Evolutionary conservation across 2,329 filamentous ascomycete species (phyloP), one percentile per base, ranked within the genome.

Genomic region (Cercospora sesami): DNA sequence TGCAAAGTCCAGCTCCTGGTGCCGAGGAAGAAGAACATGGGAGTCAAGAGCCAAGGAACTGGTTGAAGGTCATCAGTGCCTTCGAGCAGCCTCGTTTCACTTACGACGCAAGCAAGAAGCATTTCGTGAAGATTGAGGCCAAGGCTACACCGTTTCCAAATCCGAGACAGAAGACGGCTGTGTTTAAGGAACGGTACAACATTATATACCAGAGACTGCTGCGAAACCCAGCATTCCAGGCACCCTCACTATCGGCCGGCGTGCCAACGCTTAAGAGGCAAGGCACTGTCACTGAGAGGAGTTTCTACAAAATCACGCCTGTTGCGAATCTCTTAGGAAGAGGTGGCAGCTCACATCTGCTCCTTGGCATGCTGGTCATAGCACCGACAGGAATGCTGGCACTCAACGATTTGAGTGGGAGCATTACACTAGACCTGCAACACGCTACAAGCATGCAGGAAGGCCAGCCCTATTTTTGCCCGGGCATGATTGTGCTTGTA

Each of bases 401-500:
- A 2, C 86, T 99, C 23, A 92, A 90, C 72, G 95, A 99, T 76
- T 81, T 95, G 31, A 94, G 93, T 0, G 95, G 94, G 18, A 94
- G 91, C 63, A 96, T 99, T 74, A 85, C 88, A 2, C 83, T 99
- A 1, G 93, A 98, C 73, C 81, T 98, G 10, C 86, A 89, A 21
- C 91, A 94, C 75, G 92, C 94, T 0, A 88, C 89, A 23, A 88
- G 91, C 14, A 90, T 97, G 65, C 94, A 94, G 0, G 76, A 73
- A 21, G 89, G 93, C 68, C 93, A 92, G 26, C 90, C 92, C 4
- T 99, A 93, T 91, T 97, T 97, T 76, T 89, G 90, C 5, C 94
- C 95, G 0, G 96, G 96, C 3, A 98, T 98, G 93, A 91, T 99
- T 59, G 91, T 98, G 3, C 85, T 99, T 0, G 88, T 97, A 0